phyloP scores from a whole-genome alignment of 2,329 filamentous ascomycete genomes.

The Aureobasidium sp. region DNA sequence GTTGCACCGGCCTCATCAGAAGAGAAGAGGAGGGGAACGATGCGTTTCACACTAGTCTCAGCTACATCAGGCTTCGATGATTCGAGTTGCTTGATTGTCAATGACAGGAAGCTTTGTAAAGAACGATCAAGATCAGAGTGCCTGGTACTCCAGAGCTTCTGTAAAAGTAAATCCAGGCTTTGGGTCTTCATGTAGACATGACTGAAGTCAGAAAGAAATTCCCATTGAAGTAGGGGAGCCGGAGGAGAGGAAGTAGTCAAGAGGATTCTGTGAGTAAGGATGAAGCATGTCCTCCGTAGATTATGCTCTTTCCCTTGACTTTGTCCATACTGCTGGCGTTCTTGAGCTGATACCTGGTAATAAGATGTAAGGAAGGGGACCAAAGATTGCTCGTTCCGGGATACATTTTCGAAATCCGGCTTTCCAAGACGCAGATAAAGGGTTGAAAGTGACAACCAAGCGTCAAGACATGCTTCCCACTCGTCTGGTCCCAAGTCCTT shows the following conservation, averaged over 20 bases:
- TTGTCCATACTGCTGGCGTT: conserved; percentile 1
- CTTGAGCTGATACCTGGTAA: conserved; percentile 40
- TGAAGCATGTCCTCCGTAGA: conserved; percentile 57
- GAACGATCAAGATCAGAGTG: conserved; percentile 44
- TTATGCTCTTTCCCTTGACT: conserved; percentile 30
- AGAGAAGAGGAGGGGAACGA: conserved; percentile 56
- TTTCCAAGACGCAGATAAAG: conserved; percentile 55
- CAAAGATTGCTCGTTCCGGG: conserved; percentile 50
- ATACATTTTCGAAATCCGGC: conserved; percentile 42
- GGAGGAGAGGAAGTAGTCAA: conserved; percentile 37
- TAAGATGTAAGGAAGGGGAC: conserved; percentile 58
- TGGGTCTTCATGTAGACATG: conserved; percentile 58
- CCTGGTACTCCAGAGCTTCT: conserved; percentile 44
- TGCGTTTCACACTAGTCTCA: conserved; percentile 45
- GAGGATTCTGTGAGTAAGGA: conserved; percentile 52
- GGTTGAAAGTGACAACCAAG: conserved; percentile 63
- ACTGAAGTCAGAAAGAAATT: conserved; percentile 60
- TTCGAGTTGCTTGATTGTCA: conserved; percentile 55
- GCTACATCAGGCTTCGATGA: conserved; percentile 48
- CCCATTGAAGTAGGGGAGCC: conserved; percentile 49
- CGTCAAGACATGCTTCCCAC: conserved; percentile 68
- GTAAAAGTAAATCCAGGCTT: conserved; percentile 41
- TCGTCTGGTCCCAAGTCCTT: conserved; percentile 58
- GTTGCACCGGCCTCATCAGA: conserved; percentile 50
- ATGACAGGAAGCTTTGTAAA: conserved; percentile 52